Evolutionary conservation across 78 protist genomes (phyloP).

Genomic region (Isochrysis galbana): DNA sequence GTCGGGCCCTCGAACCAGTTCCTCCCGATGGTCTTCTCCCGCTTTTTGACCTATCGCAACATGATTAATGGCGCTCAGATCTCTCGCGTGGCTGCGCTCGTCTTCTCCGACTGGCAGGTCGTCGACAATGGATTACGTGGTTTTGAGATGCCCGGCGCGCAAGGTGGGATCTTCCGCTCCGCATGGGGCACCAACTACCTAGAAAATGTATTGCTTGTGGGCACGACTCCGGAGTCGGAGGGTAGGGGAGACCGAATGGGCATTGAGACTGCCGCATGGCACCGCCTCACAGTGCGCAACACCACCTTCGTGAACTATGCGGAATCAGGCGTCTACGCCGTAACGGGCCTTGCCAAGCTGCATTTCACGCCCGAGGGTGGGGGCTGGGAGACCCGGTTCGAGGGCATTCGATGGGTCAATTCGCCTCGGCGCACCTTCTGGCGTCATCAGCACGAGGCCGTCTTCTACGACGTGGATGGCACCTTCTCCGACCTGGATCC

Average conservation of each 20-base stretch:
- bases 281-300: not conserved
- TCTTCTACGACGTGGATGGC: not conserved
- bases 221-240: not conserved
- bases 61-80: not conserved
- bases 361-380: not conserved
- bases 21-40: not conserved
- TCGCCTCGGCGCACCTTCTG: not conserved
- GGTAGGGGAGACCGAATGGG: not conserved
- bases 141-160: not conserved
- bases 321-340: not conserved
- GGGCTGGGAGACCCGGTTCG: not conserved
- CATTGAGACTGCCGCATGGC: not conserved
- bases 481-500: not conserved
- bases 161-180: not conserved
- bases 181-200: not conserved
- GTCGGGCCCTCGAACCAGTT: not conserved
- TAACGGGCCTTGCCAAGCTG: not conserved
- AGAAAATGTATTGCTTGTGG: not conserved
- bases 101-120: not conserved
- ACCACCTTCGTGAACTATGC: not conserved
- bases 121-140: not conserved
- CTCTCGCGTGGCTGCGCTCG: not conserved
- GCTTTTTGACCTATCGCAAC: not conserved
- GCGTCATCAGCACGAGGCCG: not conserved
- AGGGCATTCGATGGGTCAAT: not conserved